Conservation (phyloP, 2,329 filamentous ascomycete genomes). For the Cladophialophora carrionii region DNA sequence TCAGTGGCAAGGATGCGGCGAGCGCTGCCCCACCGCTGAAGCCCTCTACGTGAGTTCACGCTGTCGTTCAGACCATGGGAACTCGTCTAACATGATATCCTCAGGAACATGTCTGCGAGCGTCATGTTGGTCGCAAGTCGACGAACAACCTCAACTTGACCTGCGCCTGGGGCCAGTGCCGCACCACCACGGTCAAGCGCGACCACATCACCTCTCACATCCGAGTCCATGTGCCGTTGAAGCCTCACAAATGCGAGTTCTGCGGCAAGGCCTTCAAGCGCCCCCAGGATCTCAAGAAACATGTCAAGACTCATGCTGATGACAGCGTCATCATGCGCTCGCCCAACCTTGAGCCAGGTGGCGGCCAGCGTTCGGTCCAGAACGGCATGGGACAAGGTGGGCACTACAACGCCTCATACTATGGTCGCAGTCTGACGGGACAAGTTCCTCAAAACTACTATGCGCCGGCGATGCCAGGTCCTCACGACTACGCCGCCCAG, state of each 20-base stretch:
- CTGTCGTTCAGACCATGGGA: constrained; percentile 23
- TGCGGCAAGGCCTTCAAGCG: constrained; percentile 99
- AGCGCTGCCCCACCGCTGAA: constrained; percentile 62
- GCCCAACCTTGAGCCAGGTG: constrained; percentile 58
- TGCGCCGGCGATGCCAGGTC: constrained; percentile 37
- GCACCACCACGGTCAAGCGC: constrained; percentile 95
- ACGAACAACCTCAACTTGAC: constrained; percentile 98
- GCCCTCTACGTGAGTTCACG: constrained; percentile 60
- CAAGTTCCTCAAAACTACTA: constrained; percentile 39
- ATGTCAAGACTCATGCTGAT: constrained; percentile 98
- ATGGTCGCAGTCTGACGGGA: constrained; percentile 35
- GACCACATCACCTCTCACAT: constrained; percentile 99
- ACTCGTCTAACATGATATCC: constrained; percentile 29
- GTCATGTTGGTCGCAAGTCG: constrained; percentile 97
- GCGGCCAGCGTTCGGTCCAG: constrained; percentile 45
- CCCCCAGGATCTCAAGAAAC: constrained; percentile 98
- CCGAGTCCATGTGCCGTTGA: constrained; percentile 95
- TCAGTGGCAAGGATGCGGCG: constrained; percentile 66
- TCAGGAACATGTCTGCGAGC: constrained; percentile 96
- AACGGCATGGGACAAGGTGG: constrained; percentile 37
- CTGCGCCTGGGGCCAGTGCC: constrained; percentile 95
- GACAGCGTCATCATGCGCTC: constrained; percentile 77
- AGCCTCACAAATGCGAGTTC: constrained; percentile 98
- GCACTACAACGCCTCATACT: constrained; percentile 38
- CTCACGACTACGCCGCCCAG: constrained; percentile 38